Evolutionary conservation across 345 rosid genomes (phyloP), one percentile per base, ranked within the genome.

Genomic region (Euphorbia peplus): DNA sequence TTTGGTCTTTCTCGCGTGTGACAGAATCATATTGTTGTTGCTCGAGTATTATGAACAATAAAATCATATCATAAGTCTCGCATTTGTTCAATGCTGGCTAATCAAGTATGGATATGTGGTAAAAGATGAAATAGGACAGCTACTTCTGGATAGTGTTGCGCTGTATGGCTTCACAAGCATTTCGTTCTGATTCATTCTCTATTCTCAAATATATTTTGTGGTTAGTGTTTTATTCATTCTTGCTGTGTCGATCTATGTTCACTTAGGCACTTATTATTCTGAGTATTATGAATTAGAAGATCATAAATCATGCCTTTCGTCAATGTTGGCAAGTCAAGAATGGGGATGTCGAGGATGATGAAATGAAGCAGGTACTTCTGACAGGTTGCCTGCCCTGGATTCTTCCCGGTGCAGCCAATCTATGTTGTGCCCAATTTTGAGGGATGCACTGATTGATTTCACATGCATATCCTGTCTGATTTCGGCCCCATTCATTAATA

Each of bases 281-380:
- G 3, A 39, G 42, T 39, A 39, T 39, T 39, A 39, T 39, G 6
- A 39, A 8, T 8, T 5, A 39, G 1, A 39, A 39, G 42, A 39
- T 39, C 42, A 39, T 50, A 28, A 47, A 26, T 64, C 28, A 60
- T 35, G 46, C 68, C 3, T 47, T 54, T 67, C 10, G 39, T 13
- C 16, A 55, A 25, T 4, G 28, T 67, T 67, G 13, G 62, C 25
- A 16, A 41, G 61, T 69, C 14, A 61, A 18, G 66, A 76, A 78
- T 76, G 71, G 80, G 78, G 86, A 68, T 64, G 68, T 57, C 48
- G 85, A 75, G 75, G 3, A 67, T 79, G 86, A 78, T 78, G 83
- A 84, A 69, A 8, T 56, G 44, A 64, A 73, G 69, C 81, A 74
- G 85, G 82, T 84, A 83, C 85, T 81, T 85, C 81, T 68, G 84